Conservation (phyloP, 2,329 filamentous ascomycete genomes). For the Dothideomycetidae sp. region DNA sequence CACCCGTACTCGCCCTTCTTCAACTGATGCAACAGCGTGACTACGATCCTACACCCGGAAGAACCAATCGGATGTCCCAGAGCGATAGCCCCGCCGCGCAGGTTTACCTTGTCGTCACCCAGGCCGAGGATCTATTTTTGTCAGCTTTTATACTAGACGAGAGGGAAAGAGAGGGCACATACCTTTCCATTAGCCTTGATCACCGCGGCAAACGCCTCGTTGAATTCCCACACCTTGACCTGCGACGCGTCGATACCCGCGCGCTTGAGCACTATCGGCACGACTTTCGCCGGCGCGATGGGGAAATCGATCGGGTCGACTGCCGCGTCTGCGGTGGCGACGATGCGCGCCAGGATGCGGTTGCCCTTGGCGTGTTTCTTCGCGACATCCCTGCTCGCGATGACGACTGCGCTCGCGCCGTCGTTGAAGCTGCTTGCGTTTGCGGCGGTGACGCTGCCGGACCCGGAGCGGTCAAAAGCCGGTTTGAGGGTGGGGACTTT, state of each 20-base stretch:
- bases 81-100: slow-evolving; percentile 79
- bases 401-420: slow-evolving; percentile 76
- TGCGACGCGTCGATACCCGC: slow-evolving; percentile 86
- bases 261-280: slow-evolving; percentile 74
- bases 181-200: slow-evolving; percentile 90
- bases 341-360: slow-evolving; percentile 74
- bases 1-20: slow-evolving; percentile 87
- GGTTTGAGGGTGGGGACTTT: slow-evolving; percentile 80
- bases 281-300: slow-evolving; percentile 78
- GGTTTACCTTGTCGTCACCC: slow-evolving; percentile 67
- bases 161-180: slow-evolving; percentile 3
- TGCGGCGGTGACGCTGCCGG: slow-evolving; percentile 82
- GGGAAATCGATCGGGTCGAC: slow-evolving; percentile 90
- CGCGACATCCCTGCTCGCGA: slow-evolving; percentile 68
- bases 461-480: slow-evolving; percentile 74
- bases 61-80: slow-evolving; percentile 85
- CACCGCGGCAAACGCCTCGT: slow-evolving; percentile 92
- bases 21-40: slow-evolving; percentile 80
- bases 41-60: slow-evolving; percentile 81
- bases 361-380: slow-evolving; percentile 64
- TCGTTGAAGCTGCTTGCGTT: slow-evolving; percentile 93
- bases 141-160: slow-evolving; percentile 3
- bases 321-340: slow-evolving; percentile 76
- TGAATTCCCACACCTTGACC: slow-evolving; percentile 94
- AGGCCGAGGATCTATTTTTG: slow-evolving; percentile 59